Conservation (phyloP, 345 rosid genomes). For the Psidium friedrichsthalianum region DNA sequence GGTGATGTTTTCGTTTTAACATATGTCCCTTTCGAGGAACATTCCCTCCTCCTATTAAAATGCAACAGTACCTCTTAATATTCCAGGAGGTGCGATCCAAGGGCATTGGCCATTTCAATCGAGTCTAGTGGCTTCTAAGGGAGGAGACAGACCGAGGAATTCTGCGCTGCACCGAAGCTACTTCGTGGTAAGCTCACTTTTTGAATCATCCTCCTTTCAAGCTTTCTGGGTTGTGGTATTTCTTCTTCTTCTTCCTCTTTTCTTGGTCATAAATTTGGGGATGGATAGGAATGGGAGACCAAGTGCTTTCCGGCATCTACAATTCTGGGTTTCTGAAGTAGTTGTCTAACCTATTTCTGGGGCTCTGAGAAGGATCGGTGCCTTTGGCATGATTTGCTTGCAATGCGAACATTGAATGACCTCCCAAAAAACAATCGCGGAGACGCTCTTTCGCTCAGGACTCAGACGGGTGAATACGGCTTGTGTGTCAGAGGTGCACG, state of each 20-base stretch:
- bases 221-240: background rate
- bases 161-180: conserved; percentile 40
- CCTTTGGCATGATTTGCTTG: background rate
- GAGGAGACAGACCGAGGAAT: background rate
- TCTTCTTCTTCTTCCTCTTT: background rate
- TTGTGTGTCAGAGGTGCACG: conserved; percentile 30
- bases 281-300: background rate
- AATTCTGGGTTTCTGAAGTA: background rate
- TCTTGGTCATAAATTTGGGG: background rate
- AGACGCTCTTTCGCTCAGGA: background rate
- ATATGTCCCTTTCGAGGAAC: background rate
- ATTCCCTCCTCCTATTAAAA: background rate
- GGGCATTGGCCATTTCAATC: background rate
- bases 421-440: background rate
- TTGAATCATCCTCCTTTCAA: background rate
- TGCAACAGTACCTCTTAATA: background rate
- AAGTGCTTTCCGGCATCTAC: background rate
- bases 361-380: background rate
- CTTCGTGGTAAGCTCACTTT: conserved; percentile 21
- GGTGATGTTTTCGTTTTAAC: background rate
- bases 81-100: background rate
- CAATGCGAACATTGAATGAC: background rate
- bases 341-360: background rate
- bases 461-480: conserved; percentile 14
- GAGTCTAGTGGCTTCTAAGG: background rate